These are phyloP conservation scores for Trichophyton mentagrophytes DNA, from an alignment of 2,329 filamentous ascomycete species.

Conservation along the genomic window DNA sequence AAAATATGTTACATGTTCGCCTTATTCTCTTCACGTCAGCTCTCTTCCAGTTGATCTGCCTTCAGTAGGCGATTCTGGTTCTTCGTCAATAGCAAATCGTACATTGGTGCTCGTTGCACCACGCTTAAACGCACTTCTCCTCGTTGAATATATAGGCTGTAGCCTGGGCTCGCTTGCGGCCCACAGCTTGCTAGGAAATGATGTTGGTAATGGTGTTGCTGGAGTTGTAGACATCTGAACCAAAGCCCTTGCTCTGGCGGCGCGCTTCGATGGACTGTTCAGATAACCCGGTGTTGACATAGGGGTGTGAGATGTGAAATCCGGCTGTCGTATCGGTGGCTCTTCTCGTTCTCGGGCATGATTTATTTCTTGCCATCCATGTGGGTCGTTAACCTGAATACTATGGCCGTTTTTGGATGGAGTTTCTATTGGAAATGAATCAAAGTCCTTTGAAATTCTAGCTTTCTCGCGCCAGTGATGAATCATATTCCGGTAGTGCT, in stretches of 20 bases:
- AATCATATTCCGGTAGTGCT: constrained; percentile 44
- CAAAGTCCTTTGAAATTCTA: constrained; percentile 20
- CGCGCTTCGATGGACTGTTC: constrained; percentile 35
- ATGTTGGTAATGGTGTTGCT: constrained; percentile 32
- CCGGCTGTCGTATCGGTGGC: constrained; percentile 13
- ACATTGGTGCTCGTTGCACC: constrained; percentile 24
- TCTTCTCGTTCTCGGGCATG: constrained; percentile 19
- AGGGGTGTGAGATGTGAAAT: constrained; percentile 25
- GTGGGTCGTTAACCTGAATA: constrained; percentile 8
- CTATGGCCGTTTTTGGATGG: constrained; percentile 2
- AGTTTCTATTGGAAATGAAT: constrained; percentile 11
- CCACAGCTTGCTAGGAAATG: constrained; percentile 31
- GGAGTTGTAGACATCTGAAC: constrained; percentile 35
- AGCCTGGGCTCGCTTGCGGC: constrained; percentile 12
- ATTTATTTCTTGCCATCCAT: constrained; percentile 24
- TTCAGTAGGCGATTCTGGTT: constrained; percentile 30
- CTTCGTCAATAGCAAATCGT: constrained; percentile 28
- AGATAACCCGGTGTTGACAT: constrained; percentile 32
- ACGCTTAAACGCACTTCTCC: constrained; percentile 9
- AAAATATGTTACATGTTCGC: neutral
- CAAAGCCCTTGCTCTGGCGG: constrained; percentile 30
- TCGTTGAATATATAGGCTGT: constrained; percentile 3
- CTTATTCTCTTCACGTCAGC: neutral
- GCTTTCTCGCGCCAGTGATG: constrained; percentile 42
- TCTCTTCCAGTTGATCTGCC: constrained; percentile 20